These are phyloP conservation scores for Aureobasidium musti DNA, from an alignment of 2,329 filamentous ascomycete species.

Conservation along the genomic window DNA sequence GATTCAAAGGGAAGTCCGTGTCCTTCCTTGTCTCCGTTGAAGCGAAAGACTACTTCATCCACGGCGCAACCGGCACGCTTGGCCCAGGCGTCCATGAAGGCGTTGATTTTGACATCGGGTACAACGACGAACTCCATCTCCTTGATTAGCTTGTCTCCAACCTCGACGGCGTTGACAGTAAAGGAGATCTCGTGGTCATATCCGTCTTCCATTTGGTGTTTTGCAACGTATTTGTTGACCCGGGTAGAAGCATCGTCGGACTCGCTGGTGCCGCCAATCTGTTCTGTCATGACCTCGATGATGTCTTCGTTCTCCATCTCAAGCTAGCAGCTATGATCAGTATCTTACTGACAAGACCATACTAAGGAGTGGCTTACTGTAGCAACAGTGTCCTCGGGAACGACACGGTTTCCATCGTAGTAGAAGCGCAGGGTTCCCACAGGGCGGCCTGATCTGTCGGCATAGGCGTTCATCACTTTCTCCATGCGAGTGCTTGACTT, in stretches of 20 bases:
- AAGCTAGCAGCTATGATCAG: conserved; percentile 2
- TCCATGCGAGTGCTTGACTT: conserved; percentile 23
- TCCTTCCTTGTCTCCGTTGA: not conserved
- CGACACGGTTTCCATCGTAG: conserved; percentile 9
- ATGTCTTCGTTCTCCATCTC: conserved; percentile 26
- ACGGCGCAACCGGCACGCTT: not conserved
- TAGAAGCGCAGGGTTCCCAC: conserved; percentile 8
- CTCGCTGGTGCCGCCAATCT: conserved; percentile 3
- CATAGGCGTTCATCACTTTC: conserved; percentile 19
- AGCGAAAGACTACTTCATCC: not conserved
- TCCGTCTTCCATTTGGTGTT: not conserved
- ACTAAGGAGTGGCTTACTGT: not conserved
- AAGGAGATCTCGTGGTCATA: not conserved
- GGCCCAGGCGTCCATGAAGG: conserved; percentile 5
- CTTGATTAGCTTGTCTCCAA: not conserved
- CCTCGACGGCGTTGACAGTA: not conserved
- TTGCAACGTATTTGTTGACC: not conserved
- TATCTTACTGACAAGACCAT: not conserved
- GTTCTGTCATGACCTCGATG: conserved; percentile 27
- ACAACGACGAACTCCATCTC: conserved; percentile 1
- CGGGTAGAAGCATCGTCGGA: not conserved
- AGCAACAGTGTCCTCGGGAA: not conserved
- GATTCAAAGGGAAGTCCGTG: not conserved
- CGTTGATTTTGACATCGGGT: not conserved
- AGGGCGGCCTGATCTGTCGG: conserved; percentile 9